Base-by-base conservation (phyloP, 441 rosid species). In the Metrosideros polymorpha region DNA sequence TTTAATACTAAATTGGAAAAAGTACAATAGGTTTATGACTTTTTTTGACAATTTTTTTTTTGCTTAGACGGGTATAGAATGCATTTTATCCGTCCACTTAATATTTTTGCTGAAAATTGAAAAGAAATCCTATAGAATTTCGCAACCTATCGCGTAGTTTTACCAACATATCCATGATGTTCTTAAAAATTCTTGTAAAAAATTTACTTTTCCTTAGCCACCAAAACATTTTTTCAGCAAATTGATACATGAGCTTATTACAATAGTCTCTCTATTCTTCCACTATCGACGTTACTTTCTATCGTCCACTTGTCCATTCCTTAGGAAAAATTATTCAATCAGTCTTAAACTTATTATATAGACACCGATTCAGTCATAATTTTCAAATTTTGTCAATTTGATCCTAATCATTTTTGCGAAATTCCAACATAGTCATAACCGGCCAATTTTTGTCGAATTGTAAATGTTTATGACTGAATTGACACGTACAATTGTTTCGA, bases 301-400 rank as follows among this genome's bases (percentile, higher is more conserved):
- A 32, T 18, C 76, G 9, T 32, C 3, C 2, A 19, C 7, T 35
- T 0, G 1, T 63, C 43, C 25, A 32, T 63, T 63, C 0, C 2
- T 32, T 0, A n/a, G n/a, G 1, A 32, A 8, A 19, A 32, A 18
- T 1, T 15, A 18, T 6, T 18, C 7, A 13, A 50, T 50, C 19
- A 15, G 2, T 14, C 6, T 14, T 50, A 14, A 50, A 50, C 13
- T 2, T 50, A 12, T 49, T 49, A 1, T 10, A 49, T 49, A 5
- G 3, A 12, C 1, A 4, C 13, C 5, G 13, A 49, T 49, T 49
- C 51, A 49, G 15, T 49, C n/a, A n/a, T n/a, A n/a, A n/a, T 63
- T 4, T 63, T 32, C 22, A 17, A 18, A 32, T 32, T 32, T 30
- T 30, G 17, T 2, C 1, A 32, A 1, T 30, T 30, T 32, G 32